Base-by-base conservation (phyloP, 2,329 filamentous ascomycete species). In the Colletotrichum sp. region DNA sequence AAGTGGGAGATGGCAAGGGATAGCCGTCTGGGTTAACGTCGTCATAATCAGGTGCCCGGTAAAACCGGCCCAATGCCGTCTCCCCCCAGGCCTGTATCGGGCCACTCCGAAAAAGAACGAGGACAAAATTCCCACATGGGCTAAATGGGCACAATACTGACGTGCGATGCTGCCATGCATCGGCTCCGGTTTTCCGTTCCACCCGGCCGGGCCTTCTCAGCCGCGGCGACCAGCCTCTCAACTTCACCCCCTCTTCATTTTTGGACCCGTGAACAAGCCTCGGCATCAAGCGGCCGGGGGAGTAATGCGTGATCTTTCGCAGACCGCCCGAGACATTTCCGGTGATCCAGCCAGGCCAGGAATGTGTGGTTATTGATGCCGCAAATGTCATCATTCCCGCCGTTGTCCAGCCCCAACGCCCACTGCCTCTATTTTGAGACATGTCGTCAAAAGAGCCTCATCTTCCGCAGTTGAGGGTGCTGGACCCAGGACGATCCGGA, bases 401-500 rank as follows among this genome's bases (percentile, higher is more conserved):
- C 51, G 27, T n/a, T 8, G 15, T 6, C 16, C 58, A 8, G 58
- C 54, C 54, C 59, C 33, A 27, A 24, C 33, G 33, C 34, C 29
- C 15, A 7, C 21, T 1, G 8, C n/a, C 16, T 36, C 34, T 29
- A 11, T n/a, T 38, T 62, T 18, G 9, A 36, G 47, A 57, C 63
- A 66, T 66, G 64, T 66, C 51, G 64, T 66, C 33, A 24, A 66
- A 66, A 70, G 59, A 65, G 59, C 64, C 64, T 69, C 24, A 13
- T 24, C 27, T 43, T 9, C 24, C 29, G 16, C 33, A 21, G 59
- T 38, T 29, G 36, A 29, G 51, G 15, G 43, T 47, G 5, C 18
- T 13, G 13, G 43, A n/a, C 34, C 55, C 15, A 18, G 38, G n/a
- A 21, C n/a, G 21, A 38, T 69, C 43, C 7, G 34, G 36, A 62